Conservation (phyloP, 176 grass and related monocot species). For the bread wheat (Triticum aestivum) region IWGSC_CS_RefSeq_v2.1 NC_057796.1:442529973-442530472, state of each 20-base stretch:
- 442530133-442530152: neutral
- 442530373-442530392: neutral
- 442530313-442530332: neutral
- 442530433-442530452: neutral
- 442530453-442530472: conserved; percentile 4
- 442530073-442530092: neutral
- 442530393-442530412: neutral
- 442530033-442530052: neutral
- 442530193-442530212: neutral
- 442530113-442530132: neutral
- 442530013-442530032: neutral
- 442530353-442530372: neutral
- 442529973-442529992: neutral
- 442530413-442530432: neutral
- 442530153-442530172: neutral
- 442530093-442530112: neutral
- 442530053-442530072: neutral
- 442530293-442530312: neutral
- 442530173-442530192: neutral
- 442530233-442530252: neutral
- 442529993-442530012: neutral
- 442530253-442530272: neutral
- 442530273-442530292: neutral
- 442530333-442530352: neutral
- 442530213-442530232: neutral